Base-by-base conservation (phyloP, 805 yeast species). In the Wilhelminamyces savonicus region DNA sequence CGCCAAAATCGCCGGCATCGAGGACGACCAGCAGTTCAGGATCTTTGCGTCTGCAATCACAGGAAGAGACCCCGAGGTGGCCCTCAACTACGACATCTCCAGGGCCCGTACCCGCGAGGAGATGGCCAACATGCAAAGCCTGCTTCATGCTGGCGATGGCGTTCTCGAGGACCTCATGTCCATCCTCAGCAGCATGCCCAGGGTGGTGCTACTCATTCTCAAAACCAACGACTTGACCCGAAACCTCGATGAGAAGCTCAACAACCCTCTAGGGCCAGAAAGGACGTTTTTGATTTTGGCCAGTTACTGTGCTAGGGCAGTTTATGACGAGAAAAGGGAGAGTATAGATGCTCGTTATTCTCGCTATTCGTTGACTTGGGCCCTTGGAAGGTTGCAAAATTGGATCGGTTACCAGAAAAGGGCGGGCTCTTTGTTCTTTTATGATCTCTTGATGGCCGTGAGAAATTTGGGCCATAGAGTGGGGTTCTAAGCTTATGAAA, bases 171-270 rank as follows among this genome's bases (percentile, higher is more conserved):
- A 80, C 42, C 62, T 92, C 46, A 88, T 92, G 94, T 59, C 71
- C 11, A 71, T 92, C 27, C 62, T 92, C 23, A 75, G 88, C 9
- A 62, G 70, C 11, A 76, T 92, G 61, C 99, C 99, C 2, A 66
- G 88, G 25, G 76, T 88, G 12, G 95, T 92, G 14, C 54, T 92
- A 17, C 66, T 92, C 37, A 84, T 92, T 27, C 62, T 92, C 47
- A 92, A 92, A 51, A 94, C 99, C 0, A 92, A 92, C 52, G 99
- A 92, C 59, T 66, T 92, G 29, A 86, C 95, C 0, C 69, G 99
- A 45, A 81, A 78, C 44, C 63, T 92, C 27, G 98, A 92, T 54
- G 97, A 90, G 48, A 66, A 73, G 32, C 66, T 90, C 32, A 73
- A 82, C 27, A 77, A 78, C 37, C 94, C 96, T 1, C 57, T 88